These are phyloP conservation scores for Aspergillus fumigatiaffinis DNA, from an alignment of 2,329 filamentous ascomycete genomes.

Conservation along the genomic window DNA sequence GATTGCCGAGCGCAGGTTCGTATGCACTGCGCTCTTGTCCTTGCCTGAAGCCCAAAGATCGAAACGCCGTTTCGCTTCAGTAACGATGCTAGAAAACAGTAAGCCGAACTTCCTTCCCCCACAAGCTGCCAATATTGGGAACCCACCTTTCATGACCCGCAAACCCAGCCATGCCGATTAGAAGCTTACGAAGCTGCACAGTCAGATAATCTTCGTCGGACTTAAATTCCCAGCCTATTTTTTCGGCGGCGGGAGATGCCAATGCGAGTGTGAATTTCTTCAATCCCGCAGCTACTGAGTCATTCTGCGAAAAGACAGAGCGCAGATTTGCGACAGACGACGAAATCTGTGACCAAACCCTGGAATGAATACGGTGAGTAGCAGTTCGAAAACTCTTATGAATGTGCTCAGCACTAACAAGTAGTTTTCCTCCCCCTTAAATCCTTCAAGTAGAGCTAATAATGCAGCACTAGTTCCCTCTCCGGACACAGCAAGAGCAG, in stretches of 20 bases:
- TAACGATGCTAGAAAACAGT: constrained; percentile 51
- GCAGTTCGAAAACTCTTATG: neutral
- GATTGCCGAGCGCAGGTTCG: constrained; percentile 73
- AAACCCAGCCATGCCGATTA: constrained; percentile 71
- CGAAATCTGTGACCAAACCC: constrained; percentile 81
- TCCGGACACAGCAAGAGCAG: constrained; percentile 82
- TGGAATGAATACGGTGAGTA: constrained; percentile 24
- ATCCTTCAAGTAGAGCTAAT: constrained; percentile 79
- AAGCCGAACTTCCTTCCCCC: neutral
- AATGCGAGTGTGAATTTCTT: constrained; percentile 76
- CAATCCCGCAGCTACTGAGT: constrained; percentile 66
- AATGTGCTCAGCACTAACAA: constrained; percentile 47
- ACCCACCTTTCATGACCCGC: constrained; percentile 71
- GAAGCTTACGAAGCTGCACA: constrained; percentile 74
- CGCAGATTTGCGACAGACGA: constrained; percentile 72
- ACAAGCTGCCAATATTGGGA: neutral
- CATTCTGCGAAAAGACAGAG: constrained; percentile 77
- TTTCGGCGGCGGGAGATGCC: constrained; percentile 68
- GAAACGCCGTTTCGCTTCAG: constrained; percentile 76
- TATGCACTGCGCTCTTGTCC: constrained; percentile 68
- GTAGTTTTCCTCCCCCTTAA: constrained; percentile 75
- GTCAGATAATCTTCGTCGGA: constrained; percentile 75
- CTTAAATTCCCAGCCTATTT: constrained; percentile 82
- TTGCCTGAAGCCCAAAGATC: constrained; percentile 66
- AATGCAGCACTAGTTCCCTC: constrained; percentile 77